Evolutionary conservation across 106 monocot species (phyloP).

Genomic region (Triglochin maritima): DNA sequence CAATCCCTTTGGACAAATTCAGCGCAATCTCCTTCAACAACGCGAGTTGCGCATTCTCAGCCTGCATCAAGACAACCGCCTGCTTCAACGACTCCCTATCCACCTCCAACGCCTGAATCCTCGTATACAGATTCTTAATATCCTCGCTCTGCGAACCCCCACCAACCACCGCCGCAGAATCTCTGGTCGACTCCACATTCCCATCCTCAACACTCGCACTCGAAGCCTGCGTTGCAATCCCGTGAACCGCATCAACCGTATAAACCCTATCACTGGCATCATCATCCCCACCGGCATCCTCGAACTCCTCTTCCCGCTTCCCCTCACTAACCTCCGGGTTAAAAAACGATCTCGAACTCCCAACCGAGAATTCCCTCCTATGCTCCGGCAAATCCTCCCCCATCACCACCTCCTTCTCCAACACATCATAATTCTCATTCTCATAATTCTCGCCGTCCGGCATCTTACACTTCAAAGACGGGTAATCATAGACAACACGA

Average conservation of each 20-base stretch:
- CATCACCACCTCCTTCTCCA: constrained; percentile 12
- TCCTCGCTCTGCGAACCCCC: background rate
- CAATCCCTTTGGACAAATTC: constrained; percentile 40
- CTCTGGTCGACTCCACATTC: background rate
- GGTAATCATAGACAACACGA: constrained; percentile 1
- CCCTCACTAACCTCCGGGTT: background rate
- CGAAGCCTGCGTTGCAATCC: background rate
- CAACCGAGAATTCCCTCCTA: background rate
- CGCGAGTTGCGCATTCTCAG: constrained; percentile 44
- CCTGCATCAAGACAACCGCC: constrained; percentile 40
- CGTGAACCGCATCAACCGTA: constrained; percentile 39
- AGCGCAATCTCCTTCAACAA: constrained; percentile 57
- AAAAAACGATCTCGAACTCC: background rate
- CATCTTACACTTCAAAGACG: constrained; percentile 5
- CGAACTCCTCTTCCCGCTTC: background rate
- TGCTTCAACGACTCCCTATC: constrained; percentile 63
- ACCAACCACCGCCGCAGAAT: background rate
- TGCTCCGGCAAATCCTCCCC: background rate
- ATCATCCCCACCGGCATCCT: background rate
- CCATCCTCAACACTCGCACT: no score
- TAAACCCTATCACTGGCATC: constrained; percentile 28
- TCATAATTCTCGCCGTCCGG: constrained; percentile 13
- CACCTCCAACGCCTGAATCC: constrained; percentile 54
- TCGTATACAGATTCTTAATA: constrained; percentile 23
- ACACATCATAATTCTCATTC: constrained; percentile 11